These are phyloP conservation scores for Rhizopogon salebrosus DNA, from an alignment of 768 basidiomycete species.

Conservation along the genomic window DNA sequence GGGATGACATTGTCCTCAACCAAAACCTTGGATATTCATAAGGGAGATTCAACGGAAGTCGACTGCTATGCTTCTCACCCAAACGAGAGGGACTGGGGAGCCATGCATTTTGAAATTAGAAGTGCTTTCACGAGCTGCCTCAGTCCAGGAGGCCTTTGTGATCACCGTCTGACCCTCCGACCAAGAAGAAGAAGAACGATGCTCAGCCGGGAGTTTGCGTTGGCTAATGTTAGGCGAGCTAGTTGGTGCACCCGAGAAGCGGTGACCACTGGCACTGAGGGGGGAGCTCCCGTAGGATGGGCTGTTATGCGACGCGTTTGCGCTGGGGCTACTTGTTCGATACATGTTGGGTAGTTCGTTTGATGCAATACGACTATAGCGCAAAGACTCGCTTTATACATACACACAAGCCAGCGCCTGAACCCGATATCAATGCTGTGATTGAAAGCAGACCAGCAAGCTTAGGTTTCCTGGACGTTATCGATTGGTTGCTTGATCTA, in stretches of 20 bases:
- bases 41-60: background rate
- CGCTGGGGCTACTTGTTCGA: background rate
- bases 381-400: background rate
- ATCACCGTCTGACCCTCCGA: background rate
- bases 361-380: background rate
- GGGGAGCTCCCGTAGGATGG: too few species aligned
- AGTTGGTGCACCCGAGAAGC: background rate
- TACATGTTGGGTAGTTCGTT: background rate
- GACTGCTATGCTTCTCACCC: slow-evolving; percentile 14
- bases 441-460: background rate
- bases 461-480: background rate
- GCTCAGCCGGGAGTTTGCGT: background rate
- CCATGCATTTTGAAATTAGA: slow-evolving; percentile 22
- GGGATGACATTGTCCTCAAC: slow-evolving; percentile 27
- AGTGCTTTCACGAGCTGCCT: slow-evolving; percentile 24
- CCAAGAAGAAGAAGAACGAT: background rate
- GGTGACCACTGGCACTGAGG: background rate
- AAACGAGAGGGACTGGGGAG: slow-evolving; percentile 26
- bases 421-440: background rate
- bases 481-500: background rate
- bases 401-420: background rate
- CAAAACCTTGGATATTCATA: slow-evolving; percentile 14
- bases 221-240: background rate
- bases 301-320: background rate
- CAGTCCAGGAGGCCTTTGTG: slow-evolving; percentile 16